These are phyloP conservation scores for Debaryomyces hansenii DNA, from an alignment of 805 yeast genomes.

Conservation along the genomic window DNA sequence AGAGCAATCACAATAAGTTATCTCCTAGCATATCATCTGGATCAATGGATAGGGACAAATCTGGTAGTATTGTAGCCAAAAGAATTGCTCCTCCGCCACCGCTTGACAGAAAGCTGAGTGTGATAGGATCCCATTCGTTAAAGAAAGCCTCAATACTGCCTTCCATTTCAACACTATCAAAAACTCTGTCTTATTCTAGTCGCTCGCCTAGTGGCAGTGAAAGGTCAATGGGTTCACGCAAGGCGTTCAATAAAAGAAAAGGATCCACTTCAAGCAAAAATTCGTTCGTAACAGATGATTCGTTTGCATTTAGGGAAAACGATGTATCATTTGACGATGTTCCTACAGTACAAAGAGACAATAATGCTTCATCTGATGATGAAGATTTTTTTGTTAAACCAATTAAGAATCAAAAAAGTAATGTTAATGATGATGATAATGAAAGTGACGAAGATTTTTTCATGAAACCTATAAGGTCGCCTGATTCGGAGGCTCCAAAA, in stretches of 20 bases:
- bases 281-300: constrained; percentile 9
- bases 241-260: constrained; percentile 5
- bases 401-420: neutral
- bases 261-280: constrained; percentile 10
- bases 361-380: constrained; percentile 26
- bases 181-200: constrained; percentile 11
- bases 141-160: constrained; percentile 4
- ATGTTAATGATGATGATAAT: constrained; percentile 5
- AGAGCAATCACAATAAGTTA: neutral
- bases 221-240: constrained; percentile 7
- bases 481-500: neutral
- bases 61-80: constrained; percentile 55
- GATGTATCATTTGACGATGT: constrained; percentile 73
- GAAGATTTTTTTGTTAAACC: constrained; percentile 26
- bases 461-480: constrained; percentile 13
- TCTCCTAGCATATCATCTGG: neutral
- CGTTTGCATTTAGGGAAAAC: constrained; percentile 67
- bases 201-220: constrained; percentile 11
- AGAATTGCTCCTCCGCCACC: constrained; percentile 77
- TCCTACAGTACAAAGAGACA: constrained; percentile 37
- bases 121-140: constrained; percentile 3
- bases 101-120: constrained; percentile 11
- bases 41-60: constrained; percentile 6
- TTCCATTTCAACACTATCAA: constrained; percentile 7
- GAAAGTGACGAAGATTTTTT: constrained; percentile 18